Percentiles rank a stretch among this genome's conserved stretches.
These are phyloP conservation scores for Lippia alba DNA, from an alignment of 305 asterid species.

Conservation along the genomic window DNA sequence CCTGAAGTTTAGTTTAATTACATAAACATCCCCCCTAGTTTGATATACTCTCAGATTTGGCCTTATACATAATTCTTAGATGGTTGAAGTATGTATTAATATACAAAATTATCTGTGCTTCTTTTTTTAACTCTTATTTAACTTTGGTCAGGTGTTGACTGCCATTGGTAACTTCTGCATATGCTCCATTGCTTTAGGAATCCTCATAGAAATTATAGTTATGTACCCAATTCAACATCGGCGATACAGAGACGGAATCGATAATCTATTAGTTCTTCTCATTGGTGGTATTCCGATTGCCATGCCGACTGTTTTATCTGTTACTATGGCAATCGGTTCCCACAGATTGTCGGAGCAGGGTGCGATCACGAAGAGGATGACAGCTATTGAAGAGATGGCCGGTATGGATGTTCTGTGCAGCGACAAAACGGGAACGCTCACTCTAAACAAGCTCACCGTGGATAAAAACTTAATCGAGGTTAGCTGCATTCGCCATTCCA, in stretches of 20 bases:
- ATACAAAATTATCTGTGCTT: no score
- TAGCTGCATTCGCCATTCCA: neutral
- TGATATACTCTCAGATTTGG: no score
- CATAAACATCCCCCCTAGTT: no score
- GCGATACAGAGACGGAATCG: slow-evolving; percentile 80
- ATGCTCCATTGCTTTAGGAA: slow-evolving; percentile 78
- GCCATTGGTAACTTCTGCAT: slow-evolving; percentile 97
- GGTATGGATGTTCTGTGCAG: slow-evolving; percentile 66
- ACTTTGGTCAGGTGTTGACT: slow-evolving; percentile 65
- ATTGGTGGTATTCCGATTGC: slow-evolving; percentile 96
- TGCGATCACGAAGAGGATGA: slow-evolving; percentile 83
- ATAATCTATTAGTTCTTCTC: slow-evolving; percentile 81
- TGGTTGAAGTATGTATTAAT: no score
- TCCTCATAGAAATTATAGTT: slow-evolving; percentile 71
- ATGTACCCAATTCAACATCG: slow-evolving; percentile 91
- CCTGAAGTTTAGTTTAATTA: no score
- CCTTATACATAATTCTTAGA: no score
- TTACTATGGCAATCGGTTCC: slow-evolving; percentile 96
- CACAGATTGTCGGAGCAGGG: slow-evolving; percentile 89
- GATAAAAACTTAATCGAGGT: slow-evolving; percentile 63
- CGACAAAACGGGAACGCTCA: slow-evolving; percentile 70
- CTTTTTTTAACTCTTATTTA: neutral
- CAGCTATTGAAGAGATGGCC: slow-evolving; percentile 71
- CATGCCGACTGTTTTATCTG: slow-evolving; percentile 88
- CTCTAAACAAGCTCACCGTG: slow-evolving; percentile 62